Evolutionary conservation across 768 basidiomycete genomes (phyloP), one percentile per base, ranked within the genome.

Genomic region (Lentinula sp.): DNA sequence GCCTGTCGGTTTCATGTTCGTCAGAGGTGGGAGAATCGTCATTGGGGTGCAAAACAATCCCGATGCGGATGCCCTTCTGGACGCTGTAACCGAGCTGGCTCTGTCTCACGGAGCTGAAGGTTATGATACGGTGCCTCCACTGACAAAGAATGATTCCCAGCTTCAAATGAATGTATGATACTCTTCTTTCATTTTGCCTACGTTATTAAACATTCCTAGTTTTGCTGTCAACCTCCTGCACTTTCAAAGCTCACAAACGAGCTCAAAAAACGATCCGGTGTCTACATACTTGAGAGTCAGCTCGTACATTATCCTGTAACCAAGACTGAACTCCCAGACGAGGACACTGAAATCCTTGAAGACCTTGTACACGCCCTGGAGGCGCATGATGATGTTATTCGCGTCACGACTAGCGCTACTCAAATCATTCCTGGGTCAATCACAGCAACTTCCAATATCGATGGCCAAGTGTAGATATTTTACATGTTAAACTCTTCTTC

Each of bases 1-100:
- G 2, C 81, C 86, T 0, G 86, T 88, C 28, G 81, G 80, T 63
- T 89, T 82, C 68, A 81, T 88, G 78, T 89, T 89, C 65, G 73
- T 76, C 61, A 76, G 81, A 32, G 74, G 77, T 67, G 87, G 86
- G 16, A 75, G 75, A 58, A 77, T 88, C 37, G 76, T 73, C 59
- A 75, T 85, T 16, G 66, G 75, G 15, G 61, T 81, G 9, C 72
- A 73, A 18, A 59, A 68, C 21, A 68, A 71, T 59, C 70, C 71
- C 23, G 70, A 74, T 62, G 62, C 70, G 5, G 69, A 68, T 7
- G 61, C 60, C 11, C 63, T 65, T 11, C 51, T 71, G 5, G 79
- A 79, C 28, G 48, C 57, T 40, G 68, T 83, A 7, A 69, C 82
- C 51, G 78, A 81, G 23, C 55, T 67, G 21, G 76, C 76, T 18